Conservation (phyloP, 2,329 filamentous ascomycete species). For the Fusarium secorum region DNA sequence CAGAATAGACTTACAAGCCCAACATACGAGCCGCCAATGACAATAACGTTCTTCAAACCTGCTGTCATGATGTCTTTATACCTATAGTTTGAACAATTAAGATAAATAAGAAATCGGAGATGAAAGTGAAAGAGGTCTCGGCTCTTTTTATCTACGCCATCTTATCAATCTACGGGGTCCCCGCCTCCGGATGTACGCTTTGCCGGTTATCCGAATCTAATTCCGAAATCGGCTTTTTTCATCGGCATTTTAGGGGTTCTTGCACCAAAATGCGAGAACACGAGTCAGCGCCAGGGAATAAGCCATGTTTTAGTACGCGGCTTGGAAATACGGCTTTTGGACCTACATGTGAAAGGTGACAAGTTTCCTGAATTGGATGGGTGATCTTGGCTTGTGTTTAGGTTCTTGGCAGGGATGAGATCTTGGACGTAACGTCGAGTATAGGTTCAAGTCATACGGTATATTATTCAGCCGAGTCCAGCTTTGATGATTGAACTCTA, state of each 20-base stretch:
- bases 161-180: slow-evolving; percentile 24
- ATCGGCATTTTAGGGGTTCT: slow-evolving; percentile 1
- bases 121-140: background rate
- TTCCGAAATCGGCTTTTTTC: slow-evolving; percentile 13
- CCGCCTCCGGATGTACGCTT: slow-evolving; percentile 15
- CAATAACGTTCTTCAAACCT: slow-evolving; percentile 37
- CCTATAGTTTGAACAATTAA: background rate
- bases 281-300: background rate
- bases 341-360: background rate
- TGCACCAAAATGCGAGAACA: background rate
- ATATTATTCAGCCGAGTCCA: background rate
- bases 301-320: background rate
- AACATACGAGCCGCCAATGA: slow-evolving; percentile 42
- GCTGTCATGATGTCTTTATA: slow-evolving; percentile 12
- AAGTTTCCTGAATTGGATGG: background rate
- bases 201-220: slow-evolving; percentile 18
- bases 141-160: slow-evolving; percentile 3
- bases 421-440: background rate
- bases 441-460: background rate
- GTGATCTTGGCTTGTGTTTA: accelerated
- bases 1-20: slow-evolving; percentile 27
- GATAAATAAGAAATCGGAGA: background rate
- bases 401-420: background rate
- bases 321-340: background rate
- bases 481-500: too few relatives aligned